Evolutionary conservation across 2,329 filamentous ascomycete genomes (phyloP).

Genomic region (Epichloe coenophiala): DNA sequence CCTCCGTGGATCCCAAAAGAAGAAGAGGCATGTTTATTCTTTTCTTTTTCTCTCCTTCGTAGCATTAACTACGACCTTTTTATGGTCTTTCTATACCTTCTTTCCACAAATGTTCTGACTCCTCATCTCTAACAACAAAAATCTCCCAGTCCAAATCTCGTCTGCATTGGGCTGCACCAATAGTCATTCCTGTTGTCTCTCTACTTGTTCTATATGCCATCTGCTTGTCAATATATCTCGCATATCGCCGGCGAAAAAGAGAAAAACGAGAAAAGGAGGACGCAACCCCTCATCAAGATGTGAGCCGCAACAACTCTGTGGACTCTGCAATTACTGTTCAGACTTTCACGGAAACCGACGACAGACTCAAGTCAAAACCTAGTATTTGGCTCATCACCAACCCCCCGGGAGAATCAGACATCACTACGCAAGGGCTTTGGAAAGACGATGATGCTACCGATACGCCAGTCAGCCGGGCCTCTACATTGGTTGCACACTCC

Average conservation of each 20-base stretch:
- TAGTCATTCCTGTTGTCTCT: slow-evolving; percentile 17
- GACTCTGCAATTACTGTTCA: slow-evolving; percentile 12
- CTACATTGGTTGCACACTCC: not conserved
- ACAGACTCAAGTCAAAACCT: slow-evolving; percentile 8
- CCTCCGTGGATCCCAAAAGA: slow-evolving; percentile 18
- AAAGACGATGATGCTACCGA: not conserved
- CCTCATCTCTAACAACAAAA: not conserved
- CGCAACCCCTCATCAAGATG: slow-evolving; percentile 7
- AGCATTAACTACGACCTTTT: not conserved
- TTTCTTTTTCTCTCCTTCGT: not conserved
- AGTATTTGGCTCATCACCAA: slow-evolving; percentile 4
- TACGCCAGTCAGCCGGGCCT: not conserved
- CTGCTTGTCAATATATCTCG: slow-evolving; percentile 15
- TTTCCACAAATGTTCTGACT: not conserved
- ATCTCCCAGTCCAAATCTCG: slow-evolving; percentile 9
- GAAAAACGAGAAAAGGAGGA: slow-evolving; percentile 9
- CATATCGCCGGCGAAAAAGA: slow-evolving; percentile 15
- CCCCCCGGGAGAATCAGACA: not conserved
- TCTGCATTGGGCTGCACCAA: slow-evolving; percentile 15
- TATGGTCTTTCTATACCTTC: no score
- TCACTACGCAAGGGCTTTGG: not conserved
- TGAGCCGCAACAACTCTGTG: slow-evolving; percentile 11
- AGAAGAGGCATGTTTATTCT: slow-evolving; percentile 9
- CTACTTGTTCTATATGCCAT: slow-evolving; percentile 17
- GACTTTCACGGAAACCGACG: slow-evolving; percentile 9